These are phyloP conservation scores for Nigrospora oryzae DNA, from an alignment of 2,329 filamentous ascomycete species.

Conservation along the genomic window DNA sequence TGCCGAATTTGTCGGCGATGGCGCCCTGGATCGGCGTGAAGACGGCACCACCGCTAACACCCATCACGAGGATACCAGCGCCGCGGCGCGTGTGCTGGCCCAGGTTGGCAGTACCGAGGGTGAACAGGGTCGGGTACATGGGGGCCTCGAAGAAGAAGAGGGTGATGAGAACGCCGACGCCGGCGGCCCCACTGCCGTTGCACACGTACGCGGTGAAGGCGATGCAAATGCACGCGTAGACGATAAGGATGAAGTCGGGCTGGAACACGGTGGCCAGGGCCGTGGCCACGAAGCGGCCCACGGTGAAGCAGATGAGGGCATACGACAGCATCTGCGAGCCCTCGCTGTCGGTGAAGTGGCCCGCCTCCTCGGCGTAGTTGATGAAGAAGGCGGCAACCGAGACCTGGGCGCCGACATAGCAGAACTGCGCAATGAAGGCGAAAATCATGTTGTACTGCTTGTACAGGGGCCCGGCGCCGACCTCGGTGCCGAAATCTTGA, in stretches of 20 bases:
- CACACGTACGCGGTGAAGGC: conserved; percentile 39
- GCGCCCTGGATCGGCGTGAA: conserved; percentile 5
- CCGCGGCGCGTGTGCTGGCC: conserved; percentile 5
- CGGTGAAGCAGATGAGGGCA: conserved; percentile 60
- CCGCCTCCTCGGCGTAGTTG: conserved; percentile 21
- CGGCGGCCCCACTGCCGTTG: not conserved
- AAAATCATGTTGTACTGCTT: conserved; percentile 49
- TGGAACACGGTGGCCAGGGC: conserved; percentile 16
- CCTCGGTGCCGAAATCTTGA: conserved; percentile 34
- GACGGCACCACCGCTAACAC: conserved; percentile 4
- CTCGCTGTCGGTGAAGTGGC: conserved; percentile 34
- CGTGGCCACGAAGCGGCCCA: conserved; percentile 55
- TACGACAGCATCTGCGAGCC: conserved; percentile 61
- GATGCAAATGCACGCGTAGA: conserved; percentile 63
- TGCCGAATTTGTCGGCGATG: conserved; percentile 27
- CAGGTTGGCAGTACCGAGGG: conserved; percentile 4
- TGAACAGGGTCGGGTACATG: conserved; percentile 6
- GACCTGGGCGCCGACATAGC: conserved; percentile 46
- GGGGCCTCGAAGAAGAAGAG: conserved; percentile 7
- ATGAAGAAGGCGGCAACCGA: conserved; percentile 37
- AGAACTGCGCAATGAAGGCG: conserved; percentile 46
- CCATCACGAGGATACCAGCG: conserved; percentile 6
- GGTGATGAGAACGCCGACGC: conserved; percentile 2
- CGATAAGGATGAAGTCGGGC: conserved; percentile 35
- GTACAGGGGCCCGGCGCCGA: conserved; percentile 34